Percentiles rank a stretch among this genome's conserved stretches.
phyloP scores from a whole-genome alignment of 352 stramenopile genomes.

The Pythium graminicola region DNA sequence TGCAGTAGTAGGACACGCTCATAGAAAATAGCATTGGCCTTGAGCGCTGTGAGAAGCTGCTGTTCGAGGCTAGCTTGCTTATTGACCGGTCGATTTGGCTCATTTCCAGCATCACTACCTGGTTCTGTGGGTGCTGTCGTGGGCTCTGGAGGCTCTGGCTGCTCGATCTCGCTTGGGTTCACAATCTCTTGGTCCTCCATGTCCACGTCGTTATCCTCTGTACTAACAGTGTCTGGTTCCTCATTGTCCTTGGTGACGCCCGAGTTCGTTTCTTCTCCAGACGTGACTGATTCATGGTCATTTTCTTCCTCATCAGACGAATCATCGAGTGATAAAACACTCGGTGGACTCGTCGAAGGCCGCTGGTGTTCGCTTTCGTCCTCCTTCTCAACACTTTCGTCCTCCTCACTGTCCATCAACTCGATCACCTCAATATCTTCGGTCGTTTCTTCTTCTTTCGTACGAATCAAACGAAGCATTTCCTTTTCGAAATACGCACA shows the following conservation, averaged over 20 bases:
- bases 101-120: too few relatives aligned
- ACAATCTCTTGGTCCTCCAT: not conserved
- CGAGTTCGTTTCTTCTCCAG: too few relatives aligned
- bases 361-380: not conserved
- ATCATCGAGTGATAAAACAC: constrained; percentile 8
- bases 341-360: not conserved
- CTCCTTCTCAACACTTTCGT: not conserved
- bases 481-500: constrained; percentile 20
- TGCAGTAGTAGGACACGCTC: constrained; percentile 22
- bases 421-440: constrained; percentile 12
- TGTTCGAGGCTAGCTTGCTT: constrained; percentile 2
- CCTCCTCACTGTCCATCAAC: constrained; percentile 11
- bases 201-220: not conserved
- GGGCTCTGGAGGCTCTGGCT: not conserved
- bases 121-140: not conserved
- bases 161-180: not conserved
- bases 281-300: too few relatives aligned
- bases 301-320: constrained; percentile 9
- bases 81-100: too few relatives aligned
- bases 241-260: not conserved
- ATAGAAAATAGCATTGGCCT: constrained; percentile 19
- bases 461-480: constrained; percentile 12
- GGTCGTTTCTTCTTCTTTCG: not conserved
- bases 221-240: not conserved
- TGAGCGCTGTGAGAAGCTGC: constrained; percentile 17